Conservation (phyloP, 495 filamentous ascomycete species). For the Aspergillus cristatus region DNA sequence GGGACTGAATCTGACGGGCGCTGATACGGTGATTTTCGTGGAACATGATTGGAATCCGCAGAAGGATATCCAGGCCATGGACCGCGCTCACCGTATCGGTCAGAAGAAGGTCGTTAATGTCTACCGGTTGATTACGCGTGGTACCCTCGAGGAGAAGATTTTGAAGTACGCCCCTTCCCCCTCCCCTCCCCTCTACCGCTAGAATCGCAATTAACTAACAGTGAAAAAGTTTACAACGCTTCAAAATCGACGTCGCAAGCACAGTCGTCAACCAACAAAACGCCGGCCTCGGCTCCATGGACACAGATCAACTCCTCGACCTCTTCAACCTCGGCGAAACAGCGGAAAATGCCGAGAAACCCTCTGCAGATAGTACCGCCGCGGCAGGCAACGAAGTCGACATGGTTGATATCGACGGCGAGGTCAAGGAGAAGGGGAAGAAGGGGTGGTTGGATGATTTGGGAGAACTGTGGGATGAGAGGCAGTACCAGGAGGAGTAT, state of each 20-base stretch:
- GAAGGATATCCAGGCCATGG: conserved; percentile 98
- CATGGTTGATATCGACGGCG: conserved; percentile 87
- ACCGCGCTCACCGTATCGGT: conserved; percentile 93
- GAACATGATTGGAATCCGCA: conserved; percentile 99
- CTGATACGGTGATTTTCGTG: conserved; percentile 97
- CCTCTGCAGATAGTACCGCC: conserved; percentile 15
- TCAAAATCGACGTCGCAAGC: conserved; percentile 98
- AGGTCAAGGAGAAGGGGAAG: conserved; percentile 91
- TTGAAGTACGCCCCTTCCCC: conserved; percentile 52
- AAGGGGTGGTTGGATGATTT: conserved; percentile 92
- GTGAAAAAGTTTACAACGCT: conserved; percentile 81
- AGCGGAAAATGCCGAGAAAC: conserved; percentile 57
- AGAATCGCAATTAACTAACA: conserved; percentile 12
- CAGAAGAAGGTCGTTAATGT: conserved; percentile 99
- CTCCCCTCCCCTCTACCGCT: background rate
- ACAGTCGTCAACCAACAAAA: conserved; percentile 99
- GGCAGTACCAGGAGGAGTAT: conserved; percentile 94
- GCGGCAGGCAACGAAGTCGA: conserved; percentile 64
- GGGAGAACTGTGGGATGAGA: conserved; percentile 93
- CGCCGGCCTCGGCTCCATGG: conserved; percentile 88
- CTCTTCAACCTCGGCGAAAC: conserved; percentile 88
- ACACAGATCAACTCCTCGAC: conserved; percentile 95
- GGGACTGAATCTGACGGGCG: conserved; percentile 90
- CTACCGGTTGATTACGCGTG: conserved; percentile 91
- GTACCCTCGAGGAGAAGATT: conserved; percentile 98